These are phyloP conservation scores for Symbiodinium natans DNA, from an alignment of 73 alveolate genomes.

Conservation along the genomic window DNA sequence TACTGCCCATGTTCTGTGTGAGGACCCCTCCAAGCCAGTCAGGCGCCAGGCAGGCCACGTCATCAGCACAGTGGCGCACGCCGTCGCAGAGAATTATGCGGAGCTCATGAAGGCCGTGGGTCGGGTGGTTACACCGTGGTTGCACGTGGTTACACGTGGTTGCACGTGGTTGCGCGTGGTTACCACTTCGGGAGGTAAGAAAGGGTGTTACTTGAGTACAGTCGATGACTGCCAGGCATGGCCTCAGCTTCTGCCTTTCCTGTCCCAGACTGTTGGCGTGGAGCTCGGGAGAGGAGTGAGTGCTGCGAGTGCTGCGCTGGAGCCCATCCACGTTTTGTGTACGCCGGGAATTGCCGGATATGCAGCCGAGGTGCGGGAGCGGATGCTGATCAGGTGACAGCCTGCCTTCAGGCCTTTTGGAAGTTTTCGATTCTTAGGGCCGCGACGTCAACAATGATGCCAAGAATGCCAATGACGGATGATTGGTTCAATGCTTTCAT, in stretches of 20 bases:
- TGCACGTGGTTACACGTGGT: too few species aligned
- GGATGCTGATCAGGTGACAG: not conserved
- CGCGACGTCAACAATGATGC: too few species aligned
- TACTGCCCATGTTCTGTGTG: not conserved
- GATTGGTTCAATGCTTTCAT: too few species aligned
- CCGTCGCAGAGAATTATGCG: conserved; percentile 10
- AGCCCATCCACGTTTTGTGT: too few species aligned
- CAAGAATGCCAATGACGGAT: too few species aligned
- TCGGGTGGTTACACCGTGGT: too few species aligned
- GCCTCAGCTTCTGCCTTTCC: conserved; percentile 69
- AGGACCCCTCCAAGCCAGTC: conserved; percentile 84
- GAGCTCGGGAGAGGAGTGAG: not conserved
- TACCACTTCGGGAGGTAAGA: too few species aligned
- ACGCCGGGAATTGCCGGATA: too few species aligned
- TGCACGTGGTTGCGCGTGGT: too few species aligned
- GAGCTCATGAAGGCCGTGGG: conserved; percentile 71
- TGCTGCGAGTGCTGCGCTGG: not conserved
- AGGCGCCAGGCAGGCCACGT: conserved; percentile 60
- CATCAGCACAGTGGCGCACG: conserved; percentile 16
- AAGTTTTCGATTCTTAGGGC: too few species aligned
- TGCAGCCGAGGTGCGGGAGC: not conserved
- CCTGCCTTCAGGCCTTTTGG: not conserved
- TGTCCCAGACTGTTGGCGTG: conserved; percentile 30
- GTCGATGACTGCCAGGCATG: conserved; percentile 46
- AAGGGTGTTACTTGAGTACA: too few species aligned